Conservation (phyloP, 192 early-diverging fungal species). For the Phlyctochytrium planicorne region DNA sequence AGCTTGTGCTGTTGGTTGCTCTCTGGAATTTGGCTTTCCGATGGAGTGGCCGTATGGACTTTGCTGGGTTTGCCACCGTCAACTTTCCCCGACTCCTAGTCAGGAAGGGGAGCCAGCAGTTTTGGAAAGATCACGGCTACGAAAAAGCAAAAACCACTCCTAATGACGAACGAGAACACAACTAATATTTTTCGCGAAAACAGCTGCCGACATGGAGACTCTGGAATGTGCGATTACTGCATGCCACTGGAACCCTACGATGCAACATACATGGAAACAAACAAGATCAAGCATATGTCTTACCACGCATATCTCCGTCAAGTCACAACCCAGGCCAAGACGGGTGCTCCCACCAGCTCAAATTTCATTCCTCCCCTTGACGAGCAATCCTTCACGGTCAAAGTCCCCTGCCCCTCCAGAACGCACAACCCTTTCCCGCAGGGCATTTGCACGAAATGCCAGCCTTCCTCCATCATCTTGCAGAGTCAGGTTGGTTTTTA, state of each 20-base stretch:
- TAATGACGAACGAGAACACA: not conserved
- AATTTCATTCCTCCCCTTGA: conserved; percentile 79
- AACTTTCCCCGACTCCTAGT: too few relatives aligned
- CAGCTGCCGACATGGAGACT: conserved; percentile 75
- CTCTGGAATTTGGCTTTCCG: too few relatives aligned
- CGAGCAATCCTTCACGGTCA: conserved; percentile 77
- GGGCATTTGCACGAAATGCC: conserved; percentile 97
- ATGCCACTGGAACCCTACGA: conserved; percentile 93
- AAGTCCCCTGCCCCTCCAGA: conserved; percentile 67
- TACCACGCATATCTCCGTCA: conserved; percentile 89
- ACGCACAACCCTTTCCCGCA: conserved; percentile 88
- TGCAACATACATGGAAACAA: conserved; percentile 75
- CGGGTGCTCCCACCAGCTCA: conserved; percentile 26
- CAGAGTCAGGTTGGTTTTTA: conserved; percentile 80
- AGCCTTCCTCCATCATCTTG: conserved; percentile 88
- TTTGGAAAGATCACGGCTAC: not conserved
- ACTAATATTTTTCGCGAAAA: not conserved
- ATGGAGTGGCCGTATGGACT: too few relatives aligned
- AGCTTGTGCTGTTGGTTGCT: not conserved
- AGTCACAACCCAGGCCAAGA: conserved; percentile 66
- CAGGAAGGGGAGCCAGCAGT: not conserved
- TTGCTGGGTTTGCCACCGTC: too few relatives aligned
- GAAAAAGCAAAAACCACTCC: not conserved
- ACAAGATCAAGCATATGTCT: conserved; percentile 97
- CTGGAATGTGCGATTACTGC: conserved; percentile 94